A percentile compares a stretch with the other conserved stretches of the same genome.
These are phyloP conservation scores for Ceratobasidium sp. DNA, from an alignment of 1,284 basidiomycete species.

Conservation along the genomic window DNA sequence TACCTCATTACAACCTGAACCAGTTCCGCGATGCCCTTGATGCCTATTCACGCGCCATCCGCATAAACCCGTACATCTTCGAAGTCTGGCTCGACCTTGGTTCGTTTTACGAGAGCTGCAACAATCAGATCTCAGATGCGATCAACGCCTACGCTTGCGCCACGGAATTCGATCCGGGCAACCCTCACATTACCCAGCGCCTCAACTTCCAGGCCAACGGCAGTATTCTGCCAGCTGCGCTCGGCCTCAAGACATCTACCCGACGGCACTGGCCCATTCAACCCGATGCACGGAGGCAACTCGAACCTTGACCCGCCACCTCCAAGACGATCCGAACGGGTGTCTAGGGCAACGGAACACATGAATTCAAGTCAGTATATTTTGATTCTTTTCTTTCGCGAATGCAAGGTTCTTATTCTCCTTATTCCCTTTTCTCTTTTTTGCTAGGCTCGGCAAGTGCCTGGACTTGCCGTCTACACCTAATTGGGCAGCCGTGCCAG, in stretches of 20 bases:
- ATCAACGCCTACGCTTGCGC: constrained; percentile 99
- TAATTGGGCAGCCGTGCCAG: too few relatives aligned
- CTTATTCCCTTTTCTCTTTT: too few relatives aligned
- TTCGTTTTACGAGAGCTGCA: constrained; percentile 97
- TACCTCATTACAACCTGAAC: constrained; percentile 99
- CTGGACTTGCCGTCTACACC: too few relatives aligned
- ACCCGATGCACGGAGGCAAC: constrained; percentile 42
- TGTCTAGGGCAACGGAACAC: too few relatives aligned
- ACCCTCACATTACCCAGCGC: constrained; percentile 80
- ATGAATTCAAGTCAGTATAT: too few relatives aligned
- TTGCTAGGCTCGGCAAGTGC: too few relatives aligned
- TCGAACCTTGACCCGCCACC: neutral
- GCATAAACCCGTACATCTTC: constrained; percentile 98
- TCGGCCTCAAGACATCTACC: constrained; percentile 93
- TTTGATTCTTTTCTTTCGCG: too few relatives aligned
- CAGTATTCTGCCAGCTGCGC: constrained; percentile 80
- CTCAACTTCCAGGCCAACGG: constrained; percentile 83
- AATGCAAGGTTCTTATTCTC: too few relatives aligned
- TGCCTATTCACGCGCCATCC: constrained; percentile 97
- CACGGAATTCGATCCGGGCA: too few relatives aligned
- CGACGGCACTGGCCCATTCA: constrained; percentile 72
- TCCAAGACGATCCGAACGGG: too few relatives aligned
- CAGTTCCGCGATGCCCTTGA: constrained; percentile 98
- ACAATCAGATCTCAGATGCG: constrained; percentile 98
- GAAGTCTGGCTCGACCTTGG: constrained; percentile 81